Evolutionary conservation across 306 rosid genomes (phyloP).

Genomic region (Quercus dentata): DNA sequence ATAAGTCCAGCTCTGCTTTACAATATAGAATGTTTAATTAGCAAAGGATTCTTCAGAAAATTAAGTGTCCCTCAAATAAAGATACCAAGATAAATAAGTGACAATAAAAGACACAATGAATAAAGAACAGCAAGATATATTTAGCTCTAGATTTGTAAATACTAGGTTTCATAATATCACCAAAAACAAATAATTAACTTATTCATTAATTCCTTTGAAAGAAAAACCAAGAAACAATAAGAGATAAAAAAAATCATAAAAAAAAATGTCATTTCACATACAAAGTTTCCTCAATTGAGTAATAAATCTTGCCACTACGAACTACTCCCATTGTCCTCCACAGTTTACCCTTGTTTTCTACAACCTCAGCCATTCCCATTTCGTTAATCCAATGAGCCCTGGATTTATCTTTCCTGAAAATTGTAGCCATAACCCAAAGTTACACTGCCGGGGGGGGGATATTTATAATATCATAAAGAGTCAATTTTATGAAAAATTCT

Average conservation of each 20-base stretch:
- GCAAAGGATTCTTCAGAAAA: background rate
- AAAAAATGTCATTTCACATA: conserved; percentile 42
- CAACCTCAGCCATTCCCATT: conserved; percentile 63
- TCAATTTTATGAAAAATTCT: background rate
- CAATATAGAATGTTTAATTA: background rate
- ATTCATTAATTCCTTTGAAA: background rate
- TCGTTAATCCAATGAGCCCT: conserved; percentile 56
- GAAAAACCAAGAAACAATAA: background rate
- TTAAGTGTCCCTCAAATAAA: background rate
- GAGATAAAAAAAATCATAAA: background rate
- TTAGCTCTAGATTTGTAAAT: background rate
- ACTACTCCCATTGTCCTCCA: conserved; percentile 72
- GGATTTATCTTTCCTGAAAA: conserved; percentile 47
- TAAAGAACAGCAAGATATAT: background rate
- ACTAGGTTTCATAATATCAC: background rate
- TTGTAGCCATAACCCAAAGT: background rate
- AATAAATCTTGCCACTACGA: conserved; percentile 52
- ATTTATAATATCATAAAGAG: background rate
- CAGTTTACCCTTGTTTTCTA: conserved; percentile 59
- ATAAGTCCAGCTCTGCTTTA: background rate
- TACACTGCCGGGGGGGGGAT: background rate
- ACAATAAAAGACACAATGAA: background rate
- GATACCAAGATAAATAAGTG: background rate
- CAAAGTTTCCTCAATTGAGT: conserved; percentile 75
- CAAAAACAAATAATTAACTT: background rate